Conservation (phyloP, 2,329 filamentous ascomycete genomes). For the Chaetomiaceae sp. region DNA sequence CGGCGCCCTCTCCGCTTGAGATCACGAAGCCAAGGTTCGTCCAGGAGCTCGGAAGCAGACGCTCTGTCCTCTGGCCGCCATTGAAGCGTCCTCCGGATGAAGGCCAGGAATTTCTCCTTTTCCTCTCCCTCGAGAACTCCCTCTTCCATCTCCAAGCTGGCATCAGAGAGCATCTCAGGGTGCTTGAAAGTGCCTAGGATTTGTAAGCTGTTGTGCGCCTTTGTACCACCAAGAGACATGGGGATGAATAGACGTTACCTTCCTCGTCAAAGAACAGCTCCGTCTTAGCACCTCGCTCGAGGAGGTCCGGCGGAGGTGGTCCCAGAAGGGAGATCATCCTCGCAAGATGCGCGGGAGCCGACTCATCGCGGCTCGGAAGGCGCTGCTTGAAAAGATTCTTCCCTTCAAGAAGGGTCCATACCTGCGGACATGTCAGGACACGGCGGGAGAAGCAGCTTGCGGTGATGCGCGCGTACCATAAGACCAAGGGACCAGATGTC, state of each 20-base stretch:
- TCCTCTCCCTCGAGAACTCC: background rate
- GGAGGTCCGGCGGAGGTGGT: background rate
- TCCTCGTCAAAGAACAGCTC: background rate
- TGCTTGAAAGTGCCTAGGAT: background rate
- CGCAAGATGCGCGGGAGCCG: background rate
- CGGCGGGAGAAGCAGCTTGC: too few species aligned
- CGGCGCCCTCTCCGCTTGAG: too few species aligned
- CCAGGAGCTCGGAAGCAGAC: background rate
- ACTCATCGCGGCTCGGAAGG: background rate
- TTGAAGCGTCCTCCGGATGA: background rate
- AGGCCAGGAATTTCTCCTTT: background rate
- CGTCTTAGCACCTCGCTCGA: background rate
- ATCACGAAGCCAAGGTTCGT: background rate
- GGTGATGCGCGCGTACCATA: background rate
- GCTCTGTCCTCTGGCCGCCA: background rate
- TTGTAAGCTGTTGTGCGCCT: background rate
- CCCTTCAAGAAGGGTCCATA: background rate
- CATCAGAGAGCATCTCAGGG: background rate
- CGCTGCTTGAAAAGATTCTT: background rate
- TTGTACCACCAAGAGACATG: too few species aligned
- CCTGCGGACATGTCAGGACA: background rate
- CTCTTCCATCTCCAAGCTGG: background rate
- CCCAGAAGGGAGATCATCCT: background rate
- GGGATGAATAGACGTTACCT: constrained; percentile 19
- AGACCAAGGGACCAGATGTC: constrained; percentile 2